A percentile compares a stretch with the other conserved stretches of the same genome.
These are phyloP conservation scores for Omphalotus guepiniiformis DNA, from an alignment of 768 basidiomycete genomes.

Conservation along the genomic window DNA sequence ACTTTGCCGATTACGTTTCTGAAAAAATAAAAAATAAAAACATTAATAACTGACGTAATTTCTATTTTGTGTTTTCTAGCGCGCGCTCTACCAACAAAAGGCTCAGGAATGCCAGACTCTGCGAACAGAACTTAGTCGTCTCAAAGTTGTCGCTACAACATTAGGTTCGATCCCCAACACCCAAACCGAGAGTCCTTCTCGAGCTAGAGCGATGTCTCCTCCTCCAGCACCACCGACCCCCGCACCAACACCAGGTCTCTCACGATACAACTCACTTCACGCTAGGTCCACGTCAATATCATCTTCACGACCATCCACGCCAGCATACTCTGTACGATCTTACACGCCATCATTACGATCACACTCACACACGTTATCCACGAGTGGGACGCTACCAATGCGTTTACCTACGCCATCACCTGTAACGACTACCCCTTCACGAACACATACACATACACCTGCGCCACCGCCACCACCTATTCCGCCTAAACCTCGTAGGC, in stretches of 20 bases:
- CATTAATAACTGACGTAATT: conserved; percentile 13
- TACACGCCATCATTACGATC: conserved; percentile 24
- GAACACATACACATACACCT: conserved; percentile 21
- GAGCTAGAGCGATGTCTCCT: conserved; percentile 33
- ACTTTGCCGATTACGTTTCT: conserved; percentile 5
- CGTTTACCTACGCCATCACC: conserved; percentile 26
- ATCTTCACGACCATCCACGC: conserved; percentile 24
- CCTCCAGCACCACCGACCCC: conserved; percentile 29
- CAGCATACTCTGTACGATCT: conserved; percentile 23
- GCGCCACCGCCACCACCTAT: conserved; percentile 22
- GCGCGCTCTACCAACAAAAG: conserved; percentile 59
- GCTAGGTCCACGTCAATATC: conserved; percentile 50
- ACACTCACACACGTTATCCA: conserved; percentile 19
- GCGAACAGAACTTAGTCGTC: conserved; percentile 59
- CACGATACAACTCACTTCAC: conserved; percentile 51
- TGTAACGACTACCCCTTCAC: conserved; percentile 2
- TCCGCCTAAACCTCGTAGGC: conserved; percentile 43
- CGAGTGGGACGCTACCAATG: conserved; percentile 28
- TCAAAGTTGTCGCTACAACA: conserved; percentile 44
- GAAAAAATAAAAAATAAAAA: too few relatives aligned
- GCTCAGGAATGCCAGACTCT: conserved; percentile 67
- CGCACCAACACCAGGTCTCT: conserved; percentile 38
- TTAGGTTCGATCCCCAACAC: conserved; percentile 22
- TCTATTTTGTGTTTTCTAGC: conserved; percentile 34
- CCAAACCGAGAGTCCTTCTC: conserved; percentile 21